phyloP scores from a whole-genome alignment of 2,329 filamentous ascomycete species.

The Aspergillus jensenii region DNA sequence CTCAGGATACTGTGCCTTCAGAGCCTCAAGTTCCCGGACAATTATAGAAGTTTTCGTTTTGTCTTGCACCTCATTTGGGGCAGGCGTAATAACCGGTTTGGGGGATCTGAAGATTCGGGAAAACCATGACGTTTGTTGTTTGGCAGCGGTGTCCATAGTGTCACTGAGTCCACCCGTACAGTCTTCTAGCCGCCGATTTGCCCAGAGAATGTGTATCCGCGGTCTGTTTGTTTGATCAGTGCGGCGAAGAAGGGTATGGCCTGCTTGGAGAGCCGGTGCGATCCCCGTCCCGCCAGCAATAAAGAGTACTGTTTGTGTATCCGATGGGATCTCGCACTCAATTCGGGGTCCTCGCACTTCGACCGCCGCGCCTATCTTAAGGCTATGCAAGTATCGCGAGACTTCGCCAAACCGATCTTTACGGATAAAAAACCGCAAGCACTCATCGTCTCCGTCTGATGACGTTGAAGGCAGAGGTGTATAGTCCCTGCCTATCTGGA shows the following conservation, averaged over 20 bases:
- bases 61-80: not conserved
- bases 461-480: constrained; percentile 67
- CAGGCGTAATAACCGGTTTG: constrained; percentile 1
- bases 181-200: constrained; percentile 67
- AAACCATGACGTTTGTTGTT: constrained; percentile 28
- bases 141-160: constrained; percentile 38
- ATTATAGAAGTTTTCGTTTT: constrained; percentile 38
- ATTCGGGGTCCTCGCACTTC: constrained; percentile 76
- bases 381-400: constrained; percentile 71
- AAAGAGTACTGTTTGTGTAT: constrained; percentile 68
- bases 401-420: constrained; percentile 78
- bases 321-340: constrained; percentile 62
- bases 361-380: constrained; percentile 63
- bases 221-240: constrained; percentile 33
- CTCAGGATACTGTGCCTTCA: constrained; percentile 59
- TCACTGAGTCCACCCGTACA: constrained; percentile 59
- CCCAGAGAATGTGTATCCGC: constrained; percentile 77
- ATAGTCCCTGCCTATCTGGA: constrained; percentile 90
- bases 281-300: constrained; percentile 91
- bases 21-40: constrained; percentile 60
- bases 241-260: constrained; percentile 54
- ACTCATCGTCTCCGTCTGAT: constrained; percentile 31
- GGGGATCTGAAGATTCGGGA: constrained; percentile 27
- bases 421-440: constrained; percentile 75
- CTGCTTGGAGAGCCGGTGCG: constrained; percentile 82